Evolutionary conservation across 345 rosid species (phyloP), one percentile per base, ranked within the genome.

Genomic region (Eucalyptus curtisii): DNA sequence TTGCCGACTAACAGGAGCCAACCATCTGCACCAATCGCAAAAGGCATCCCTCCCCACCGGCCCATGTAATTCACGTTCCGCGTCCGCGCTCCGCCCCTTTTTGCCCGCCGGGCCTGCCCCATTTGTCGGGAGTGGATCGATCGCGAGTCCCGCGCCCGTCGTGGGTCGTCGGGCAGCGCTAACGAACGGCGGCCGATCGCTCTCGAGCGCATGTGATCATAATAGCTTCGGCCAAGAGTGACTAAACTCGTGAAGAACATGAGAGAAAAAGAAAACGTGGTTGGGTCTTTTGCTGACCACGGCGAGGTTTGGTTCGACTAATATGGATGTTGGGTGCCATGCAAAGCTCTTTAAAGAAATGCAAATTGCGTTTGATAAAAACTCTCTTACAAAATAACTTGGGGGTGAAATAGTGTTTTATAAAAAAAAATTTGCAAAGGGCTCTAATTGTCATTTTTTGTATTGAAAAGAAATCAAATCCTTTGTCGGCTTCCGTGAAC

Each of bases 221-320:
- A 55, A 55, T 55, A 55, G 6, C 30, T 25, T 24, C 61, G 13
- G 27, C 2, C 30, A 25, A 55, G 3, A 24, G 61, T 4, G 30
- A 55, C 61, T 55, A 4, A 1, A 55, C 7, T 55, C 61, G 13
- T 9, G 61, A 24, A 55, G 61, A 24, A 2, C 61, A 55, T 2
- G 59, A 53, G 59, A 8, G 27, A 53, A 20, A 53, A 53, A 53
- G 0, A 22, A 53, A 20, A 53, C 27, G 25, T 53, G 59, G 10
- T 20, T 8, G 59, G 59, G 2, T 53, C 59, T 20, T 8, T 10
- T 20, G 25, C 27, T 0, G 8, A 50, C 0, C 4, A 50, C 0
- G 2, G 59, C 2, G 8, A 5, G 3, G 59, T 53, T 53, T 53
- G 0, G 0, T 53, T 53, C 2, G 59, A 0, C 59, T 1, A 2